These are phyloP conservation scores for Aspergillus baeticus DNA, from an alignment of 495 filamentous ascomycete genomes.

Conservation along the genomic window DNA sequence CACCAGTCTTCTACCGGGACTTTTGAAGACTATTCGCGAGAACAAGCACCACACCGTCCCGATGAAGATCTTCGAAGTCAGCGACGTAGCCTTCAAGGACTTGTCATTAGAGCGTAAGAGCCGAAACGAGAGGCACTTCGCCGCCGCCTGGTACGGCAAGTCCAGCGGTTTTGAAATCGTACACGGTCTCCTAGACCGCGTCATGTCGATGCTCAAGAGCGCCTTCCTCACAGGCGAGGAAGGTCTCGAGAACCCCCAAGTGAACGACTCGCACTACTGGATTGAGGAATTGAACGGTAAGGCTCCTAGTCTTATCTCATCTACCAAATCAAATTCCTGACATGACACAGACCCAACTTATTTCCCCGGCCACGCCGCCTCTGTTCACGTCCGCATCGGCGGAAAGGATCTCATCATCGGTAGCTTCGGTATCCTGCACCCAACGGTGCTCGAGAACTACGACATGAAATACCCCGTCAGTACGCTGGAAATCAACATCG, in stretches of 20 bases:
- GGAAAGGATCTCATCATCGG: slow-evolving; percentile 75
- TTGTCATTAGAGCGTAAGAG: slow-evolving; percentile 71
- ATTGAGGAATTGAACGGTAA: slow-evolving; percentile 84
- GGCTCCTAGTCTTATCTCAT: slow-evolving; percentile 14
- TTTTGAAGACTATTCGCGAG: slow-evolving; percentile 93
- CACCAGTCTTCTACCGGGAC: slow-evolving; percentile 81
- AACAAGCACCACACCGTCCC: slow-evolving; percentile 89
- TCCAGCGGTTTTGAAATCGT: slow-evolving; percentile 95
- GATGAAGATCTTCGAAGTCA: slow-evolving; percentile 90
- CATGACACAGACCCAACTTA: slow-evolving; percentile 69
- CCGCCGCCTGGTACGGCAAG: slow-evolving; percentile 93
- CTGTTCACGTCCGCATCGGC: slow-evolving; percentile 68
- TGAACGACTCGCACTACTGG: slow-evolving; percentile 73
- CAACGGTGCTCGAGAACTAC: slow-evolving; percentile 88
- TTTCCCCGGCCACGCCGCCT: slow-evolving; percentile 85
- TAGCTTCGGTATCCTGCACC: slow-evolving; percentile 89
- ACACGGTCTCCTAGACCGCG: slow-evolving; percentile 86
- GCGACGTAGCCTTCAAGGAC: slow-evolving; percentile 91
- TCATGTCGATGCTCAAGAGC: slow-evolving; percentile 88
- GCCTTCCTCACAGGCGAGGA: slow-evolving; percentile 77
- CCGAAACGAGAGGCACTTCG: slow-evolving; percentile 91
- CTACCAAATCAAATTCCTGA: slow-evolving; percentile 7
- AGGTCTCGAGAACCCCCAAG: slow-evolving; percentile 54
- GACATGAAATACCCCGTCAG: slow-evolving; percentile 93
- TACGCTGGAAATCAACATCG: slow-evolving; percentile 92